Conservation (phyloP, 306 rosid genomes). For the Canavalia ensiformis region DNA sequence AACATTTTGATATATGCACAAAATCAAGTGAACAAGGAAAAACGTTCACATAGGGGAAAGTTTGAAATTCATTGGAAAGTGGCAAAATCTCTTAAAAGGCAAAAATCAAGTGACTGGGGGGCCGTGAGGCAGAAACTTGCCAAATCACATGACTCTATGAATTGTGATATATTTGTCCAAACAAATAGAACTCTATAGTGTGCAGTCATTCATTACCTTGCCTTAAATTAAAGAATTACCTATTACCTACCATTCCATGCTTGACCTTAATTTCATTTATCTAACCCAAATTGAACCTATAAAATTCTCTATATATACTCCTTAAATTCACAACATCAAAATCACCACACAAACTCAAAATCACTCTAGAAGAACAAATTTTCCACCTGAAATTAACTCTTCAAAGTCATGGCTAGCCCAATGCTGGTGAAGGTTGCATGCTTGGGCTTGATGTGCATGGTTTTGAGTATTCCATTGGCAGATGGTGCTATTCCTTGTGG, state of each 20-base stretch:
- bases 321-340: not conserved
- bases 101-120: constrained; percentile 8
- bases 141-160: constrained; percentile 35
- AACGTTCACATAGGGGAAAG: not conserved
- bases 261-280: not conserved
- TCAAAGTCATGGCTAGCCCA: constrained; percentile 40
- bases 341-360: not conserved
- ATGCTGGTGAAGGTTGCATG: not conserved
- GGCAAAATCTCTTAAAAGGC: not conserved
- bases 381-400: not conserved
- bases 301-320: constrained; percentile 5
- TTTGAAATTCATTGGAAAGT: not conserved
- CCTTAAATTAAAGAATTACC: too few relatives aligned
- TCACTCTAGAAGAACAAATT: not conserved
- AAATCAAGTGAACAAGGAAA: too few relatives aligned
- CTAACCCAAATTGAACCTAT: not conserved
- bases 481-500: constrained; percentile 41
- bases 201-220: too few relatives aligned
- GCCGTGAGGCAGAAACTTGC: constrained; percentile 8
- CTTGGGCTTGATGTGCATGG: constrained; percentile 32
- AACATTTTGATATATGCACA: too few relatives aligned
- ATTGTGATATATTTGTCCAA: not conserved
- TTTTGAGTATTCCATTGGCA: constrained; percentile 12
- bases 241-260: not conserved
- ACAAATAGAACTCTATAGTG: too few relatives aligned